Evolutionary conservation across 2,329 filamentous ascomycete genomes (phyloP).

Genomic region (Hypoxylon sp.): DNA sequence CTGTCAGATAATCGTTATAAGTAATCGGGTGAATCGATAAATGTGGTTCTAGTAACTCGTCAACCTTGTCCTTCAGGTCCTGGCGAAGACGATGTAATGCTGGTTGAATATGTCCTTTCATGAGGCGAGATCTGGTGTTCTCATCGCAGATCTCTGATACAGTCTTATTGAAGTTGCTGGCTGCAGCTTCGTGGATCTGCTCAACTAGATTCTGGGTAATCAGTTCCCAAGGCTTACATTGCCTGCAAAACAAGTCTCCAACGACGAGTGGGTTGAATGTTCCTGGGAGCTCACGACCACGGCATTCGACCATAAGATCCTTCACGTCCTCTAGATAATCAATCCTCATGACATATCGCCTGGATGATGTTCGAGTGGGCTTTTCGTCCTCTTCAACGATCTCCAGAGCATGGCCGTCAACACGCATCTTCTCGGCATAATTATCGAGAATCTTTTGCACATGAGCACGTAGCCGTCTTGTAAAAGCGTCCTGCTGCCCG

Average conservation of each 20-base stretch:
- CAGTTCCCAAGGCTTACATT: slow-evolving; percentile 50
- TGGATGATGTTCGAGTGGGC: slow-evolving; percentile 22
- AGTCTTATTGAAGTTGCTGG: slow-evolving; percentile 44
- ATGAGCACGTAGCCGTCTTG: slow-evolving; percentile 48
- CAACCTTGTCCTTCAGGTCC: slow-evolving; percentile 45
- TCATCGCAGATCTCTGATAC: slow-evolving; percentile 45
- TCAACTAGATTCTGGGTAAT: slow-evolving; percentile 50
- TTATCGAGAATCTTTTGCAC: slow-evolving; percentile 46
- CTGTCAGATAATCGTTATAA: slow-evolving; percentile 49
- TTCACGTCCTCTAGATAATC: slow-evolving; percentile 43
- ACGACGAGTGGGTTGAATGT: slow-evolving; percentile 52
- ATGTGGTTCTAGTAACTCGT: slow-evolving; percentile 49
- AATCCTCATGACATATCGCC: slow-evolving; percentile 32
- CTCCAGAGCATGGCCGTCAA: slow-evolving; percentile 48
- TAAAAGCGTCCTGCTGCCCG: slow-evolving; percentile 47
- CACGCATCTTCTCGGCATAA: slow-evolving; percentile 48
- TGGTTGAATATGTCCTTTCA: slow-evolving; percentile 48
- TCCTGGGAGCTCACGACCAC: slow-evolving; percentile 50
- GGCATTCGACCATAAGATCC: slow-evolving; percentile 46
- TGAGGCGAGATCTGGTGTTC: slow-evolving; percentile 46
- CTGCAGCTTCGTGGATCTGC: slow-evolving; percentile 48
- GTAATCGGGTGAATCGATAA: slow-evolving; percentile 50
- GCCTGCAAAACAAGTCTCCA: slow-evolving; percentile 48
- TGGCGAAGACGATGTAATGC: slow-evolving; percentile 43
- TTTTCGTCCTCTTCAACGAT: slow-evolving; percentile 45